Evolutionary conservation across 306 rosid genomes (phyloP).

Genomic region (Corylus avellana): DNA sequence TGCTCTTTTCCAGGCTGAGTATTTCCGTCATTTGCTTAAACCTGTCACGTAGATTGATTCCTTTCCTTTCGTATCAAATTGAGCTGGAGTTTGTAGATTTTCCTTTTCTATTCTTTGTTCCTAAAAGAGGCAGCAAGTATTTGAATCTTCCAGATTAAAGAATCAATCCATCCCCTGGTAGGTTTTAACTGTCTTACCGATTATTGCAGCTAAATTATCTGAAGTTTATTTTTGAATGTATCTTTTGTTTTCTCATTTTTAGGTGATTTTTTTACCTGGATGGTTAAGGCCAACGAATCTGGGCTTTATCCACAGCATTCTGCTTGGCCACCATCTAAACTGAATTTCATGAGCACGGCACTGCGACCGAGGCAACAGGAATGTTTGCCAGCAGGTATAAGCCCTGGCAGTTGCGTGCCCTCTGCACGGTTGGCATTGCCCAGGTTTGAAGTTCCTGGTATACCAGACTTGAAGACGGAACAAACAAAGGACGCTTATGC

Average conservation of each 20-base stretch:
- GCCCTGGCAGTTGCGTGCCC: slow-evolving; percentile 30
- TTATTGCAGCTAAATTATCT: not conserved
- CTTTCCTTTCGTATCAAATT: slow-evolving; percentile 21
- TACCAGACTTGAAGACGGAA: slow-evolving; percentile 37
- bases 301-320: slow-evolving; percentile 45
- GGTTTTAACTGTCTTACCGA: slow-evolving; percentile 12
- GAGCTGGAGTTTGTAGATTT: slow-evolving; percentile 47
- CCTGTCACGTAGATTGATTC: slow-evolving; percentile 77
- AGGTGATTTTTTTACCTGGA: slow-evolving; percentile 46
- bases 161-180: slow-evolving; percentile 38
- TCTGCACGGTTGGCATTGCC: slow-evolving; percentile 43
- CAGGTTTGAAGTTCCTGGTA: slow-evolving; percentile 37
- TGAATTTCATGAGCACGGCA: slow-evolving; percentile 33
- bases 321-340: slow-evolving; percentile 53
- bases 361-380: slow-evolving; percentile 35
- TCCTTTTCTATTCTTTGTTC: slow-evolving; percentile 38
- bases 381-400: slow-evolving; percentile 36
- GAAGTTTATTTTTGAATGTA: slow-evolving; percentile 4
- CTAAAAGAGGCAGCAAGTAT: slow-evolving; percentile 42
- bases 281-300: slow-evolving; percentile 57
- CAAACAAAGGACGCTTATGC: slow-evolving; percentile 42
- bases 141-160: slow-evolving; percentile 41
- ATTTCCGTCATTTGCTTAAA: slow-evolving; percentile 86
- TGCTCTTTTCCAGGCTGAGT: slow-evolving; percentile 72
- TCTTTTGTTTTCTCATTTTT: slow-evolving; percentile 21